phyloP scores from a whole-genome alignment of 2,329 filamentous ascomycete species.

The Camptophora hylomeconis region DNA sequence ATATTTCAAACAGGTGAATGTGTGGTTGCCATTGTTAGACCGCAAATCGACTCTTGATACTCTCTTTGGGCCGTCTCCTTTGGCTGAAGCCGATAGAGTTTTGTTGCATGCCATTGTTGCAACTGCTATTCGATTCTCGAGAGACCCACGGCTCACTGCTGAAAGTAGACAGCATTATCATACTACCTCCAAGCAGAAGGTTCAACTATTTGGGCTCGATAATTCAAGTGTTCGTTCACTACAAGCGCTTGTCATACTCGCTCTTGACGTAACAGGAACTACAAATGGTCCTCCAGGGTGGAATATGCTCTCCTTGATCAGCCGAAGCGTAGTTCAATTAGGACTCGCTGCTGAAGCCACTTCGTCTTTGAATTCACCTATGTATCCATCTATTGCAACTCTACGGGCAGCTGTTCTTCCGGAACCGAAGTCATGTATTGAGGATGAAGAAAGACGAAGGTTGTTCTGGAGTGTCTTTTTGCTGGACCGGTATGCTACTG shows the following conservation, averaged over 20 bases:
- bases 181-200: conserved; percentile 68
- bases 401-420: conserved; percentile 74
- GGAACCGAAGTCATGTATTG: conserved; percentile 71
- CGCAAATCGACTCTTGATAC: conserved; percentile 68
- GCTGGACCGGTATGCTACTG: conserved; percentile 77
- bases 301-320: conserved; percentile 83
- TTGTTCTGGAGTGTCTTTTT: conserved; percentile 94
- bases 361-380: conserved; percentile 63
- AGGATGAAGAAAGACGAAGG: conserved; percentile 72
- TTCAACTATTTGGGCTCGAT: conserved; percentile 75
- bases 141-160: conserved; percentile 59
- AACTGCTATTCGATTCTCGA: conserved; percentile 73
- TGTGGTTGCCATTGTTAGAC: conserved; percentile 84
- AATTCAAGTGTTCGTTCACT: conserved; percentile 79
- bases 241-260: conserved; percentile 76
- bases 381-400: conserved; percentile 72
- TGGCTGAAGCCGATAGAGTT: conserved; percentile 60
- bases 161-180: conserved; percentile 65
- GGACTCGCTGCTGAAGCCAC: conserved; percentile 73
- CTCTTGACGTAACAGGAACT: conserved; percentile 70
- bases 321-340: conserved; percentile 74
- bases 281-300: conserved; percentile 84
- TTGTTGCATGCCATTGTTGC: conserved; percentile 80
- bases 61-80: conserved; percentile 49
- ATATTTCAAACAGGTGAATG: conserved; percentile 69